Conservation (phyloP, 2,329 filamentous ascomycete species). For the Tolypocladium capitatum region DNA sequence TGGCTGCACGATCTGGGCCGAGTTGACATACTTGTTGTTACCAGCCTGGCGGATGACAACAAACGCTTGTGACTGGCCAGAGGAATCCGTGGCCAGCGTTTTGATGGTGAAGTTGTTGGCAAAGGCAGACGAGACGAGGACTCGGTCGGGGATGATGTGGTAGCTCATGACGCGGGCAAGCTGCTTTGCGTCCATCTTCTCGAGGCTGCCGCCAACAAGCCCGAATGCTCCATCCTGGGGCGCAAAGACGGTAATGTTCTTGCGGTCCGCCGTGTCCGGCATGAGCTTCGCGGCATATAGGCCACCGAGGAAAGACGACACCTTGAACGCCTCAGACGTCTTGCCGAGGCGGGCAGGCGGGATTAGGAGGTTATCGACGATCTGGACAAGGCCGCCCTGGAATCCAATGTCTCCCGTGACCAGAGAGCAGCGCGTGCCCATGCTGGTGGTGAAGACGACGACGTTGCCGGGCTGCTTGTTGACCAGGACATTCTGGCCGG, state of each 20-base stretch:
- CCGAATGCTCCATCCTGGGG: constrained; percentile 48
- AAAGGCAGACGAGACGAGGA: constrained; percentile 35
- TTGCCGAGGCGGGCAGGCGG: constrained; percentile 34
- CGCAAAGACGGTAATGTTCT: constrained; percentile 48
- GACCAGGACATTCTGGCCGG: constrained; percentile 34
- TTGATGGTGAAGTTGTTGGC: constrained; percentile 15
- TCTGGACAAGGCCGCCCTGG: constrained; percentile 35
- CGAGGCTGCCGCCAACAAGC: constrained; percentile 37
- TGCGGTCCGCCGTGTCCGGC: constrained; percentile 26
- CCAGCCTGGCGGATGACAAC: constrained; percentile 26
- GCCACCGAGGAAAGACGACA: constrained; percentile 25
- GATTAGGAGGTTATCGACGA: constrained; percentile 37
- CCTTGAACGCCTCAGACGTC: constrained; percentile 33
- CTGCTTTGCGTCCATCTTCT: constrained; percentile 30
- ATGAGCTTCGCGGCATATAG: constrained; percentile 19
- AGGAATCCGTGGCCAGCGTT: constrained; percentile 24
- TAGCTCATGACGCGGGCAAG: constrained; percentile 45
- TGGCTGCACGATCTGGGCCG: constrained; percentile 36
- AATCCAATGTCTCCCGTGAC: constrained; percentile 31
- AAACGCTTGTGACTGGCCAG: constrained; percentile 20
- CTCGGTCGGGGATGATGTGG: constrained; percentile 45
- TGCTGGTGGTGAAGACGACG: constrained; percentile 35
- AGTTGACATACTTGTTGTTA: constrained; percentile 36
- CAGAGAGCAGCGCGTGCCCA: constrained; percentile 29
- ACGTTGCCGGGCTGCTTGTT: constrained; percentile 27